These are phyloP conservation scores for Chlamydomonas sp. DNA, from an alignment of 139 green algal species.

Conservation along the genomic window DNA sequence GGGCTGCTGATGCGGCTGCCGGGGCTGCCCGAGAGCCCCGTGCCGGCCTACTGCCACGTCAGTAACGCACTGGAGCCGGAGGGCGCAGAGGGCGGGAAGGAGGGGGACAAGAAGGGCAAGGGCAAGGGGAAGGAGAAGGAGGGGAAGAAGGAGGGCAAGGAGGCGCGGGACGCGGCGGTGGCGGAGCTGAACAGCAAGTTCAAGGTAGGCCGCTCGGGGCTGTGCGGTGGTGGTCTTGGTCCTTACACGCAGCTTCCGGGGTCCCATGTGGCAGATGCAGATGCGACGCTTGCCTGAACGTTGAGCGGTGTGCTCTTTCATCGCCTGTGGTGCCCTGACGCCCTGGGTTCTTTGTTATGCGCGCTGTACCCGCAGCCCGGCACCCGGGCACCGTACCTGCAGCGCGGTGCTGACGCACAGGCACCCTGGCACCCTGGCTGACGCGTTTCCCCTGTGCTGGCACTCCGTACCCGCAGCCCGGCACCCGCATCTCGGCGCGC, in stretches of 20 bases:
- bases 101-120: constrained; percentile 39
- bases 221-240: not conserved
- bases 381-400: too few species aligned
- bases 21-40: not conserved
- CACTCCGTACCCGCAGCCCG: constrained; percentile 37
- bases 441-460: not conserved
- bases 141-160: not conserved
- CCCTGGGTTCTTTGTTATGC: not conserved
- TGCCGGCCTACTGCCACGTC: constrained; percentile 80
- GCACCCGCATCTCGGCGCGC: constrained; percentile 64
- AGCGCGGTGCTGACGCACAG: not conserved
- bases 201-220: constrained; percentile 21
- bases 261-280: too few species aligned
- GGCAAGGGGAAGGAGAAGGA: not conserved
- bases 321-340: too few species aligned
- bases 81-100: constrained; percentile 32
- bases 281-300: too few species aligned
- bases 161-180: constrained; percentile 27
- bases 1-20: constrained; percentile 83
- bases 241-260: too few species aligned
- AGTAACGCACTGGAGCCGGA: constrained; percentile 78
- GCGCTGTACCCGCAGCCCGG: too few species aligned
- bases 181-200: constrained; percentile 29
- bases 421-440: not conserved
- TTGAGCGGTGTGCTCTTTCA: too few species aligned